phyloP scores from a whole-genome alignment of 179 eudicot genomes.

The Sideroxylon spinosum region DNA sequence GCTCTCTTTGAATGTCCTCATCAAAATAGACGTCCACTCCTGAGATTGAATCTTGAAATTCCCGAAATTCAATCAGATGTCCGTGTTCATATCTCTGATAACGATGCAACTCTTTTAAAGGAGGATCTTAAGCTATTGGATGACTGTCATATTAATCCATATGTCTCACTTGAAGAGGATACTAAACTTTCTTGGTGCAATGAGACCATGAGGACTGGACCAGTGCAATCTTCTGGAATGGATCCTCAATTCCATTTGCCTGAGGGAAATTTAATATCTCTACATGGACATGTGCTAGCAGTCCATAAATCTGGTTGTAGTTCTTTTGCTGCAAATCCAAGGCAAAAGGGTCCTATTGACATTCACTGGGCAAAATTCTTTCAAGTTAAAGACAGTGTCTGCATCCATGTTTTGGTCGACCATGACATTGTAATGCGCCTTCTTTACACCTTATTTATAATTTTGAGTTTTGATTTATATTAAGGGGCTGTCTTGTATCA shows the following conservation, averaged over 20 bases:
- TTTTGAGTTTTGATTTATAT: slow-evolving; percentile 16
- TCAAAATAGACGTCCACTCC: slow-evolving; percentile 33
- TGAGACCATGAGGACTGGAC: slow-evolving; percentile 21
- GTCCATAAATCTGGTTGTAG: slow-evolving; percentile 34
- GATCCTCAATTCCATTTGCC: slow-evolving; percentile 37
- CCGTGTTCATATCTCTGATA: slow-evolving; percentile 39
- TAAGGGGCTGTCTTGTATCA: slow-evolving; percentile 18
- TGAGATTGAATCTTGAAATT: slow-evolving; percentile 24
- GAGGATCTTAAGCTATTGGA: slow-evolving; percentile 31
- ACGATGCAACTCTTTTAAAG: slow-evolving; percentile 29
- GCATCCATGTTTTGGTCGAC: slow-evolving; percentile 62
- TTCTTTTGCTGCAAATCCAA: slow-evolving; percentile 20
- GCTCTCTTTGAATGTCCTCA: slow-evolving; percentile 16
- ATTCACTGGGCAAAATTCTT: slow-evolving; percentile 27
- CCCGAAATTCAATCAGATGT: slow-evolving; percentile 43
- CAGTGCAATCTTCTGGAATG: slow-evolving; percentile 27
- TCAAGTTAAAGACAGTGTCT: slow-evolving; percentile 29
- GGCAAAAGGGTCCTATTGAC: slow-evolving; percentile 24
- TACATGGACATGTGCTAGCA: slow-evolving; percentile 57
- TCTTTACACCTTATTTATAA: slow-evolving; percentile 9
- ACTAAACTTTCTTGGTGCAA: slow-evolving; percentile 19
- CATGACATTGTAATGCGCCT: slow-evolving; percentile 44
- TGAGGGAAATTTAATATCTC: slow-evolving; percentile 59
- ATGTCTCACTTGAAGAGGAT: slow-evolving; percentile 23
- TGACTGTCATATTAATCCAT: slow-evolving; percentile 24